A percentile compares a stretch with the other conserved stretches of the same genome.
Conservation (phyloP, 192 early-diverging fungal genomes). For the Podila epigama region DNA sequence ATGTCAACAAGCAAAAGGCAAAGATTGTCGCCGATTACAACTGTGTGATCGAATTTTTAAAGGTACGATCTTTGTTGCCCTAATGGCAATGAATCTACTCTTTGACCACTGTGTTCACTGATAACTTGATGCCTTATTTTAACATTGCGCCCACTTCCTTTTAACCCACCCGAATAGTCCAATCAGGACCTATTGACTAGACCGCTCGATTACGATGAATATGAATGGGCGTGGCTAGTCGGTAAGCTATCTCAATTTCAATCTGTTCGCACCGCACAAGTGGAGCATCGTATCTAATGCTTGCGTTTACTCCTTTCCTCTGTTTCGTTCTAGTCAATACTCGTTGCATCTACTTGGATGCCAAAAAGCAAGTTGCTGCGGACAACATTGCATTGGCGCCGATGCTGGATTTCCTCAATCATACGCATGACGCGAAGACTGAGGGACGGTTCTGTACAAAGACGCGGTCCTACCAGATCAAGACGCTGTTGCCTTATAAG, state of each 20-base stretch:
- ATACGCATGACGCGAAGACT: constrained; percentile 65
- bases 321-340: constrained; percentile 55
- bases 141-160: no score
- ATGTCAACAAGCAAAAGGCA: constrained; percentile 52
- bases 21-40: constrained; percentile 59
- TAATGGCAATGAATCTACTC: not conserved
- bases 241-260: constrained; percentile 39
- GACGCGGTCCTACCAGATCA: constrained; percentile 70
- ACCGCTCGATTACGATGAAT: constrained; percentile 50
- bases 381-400: constrained; percentile 78
- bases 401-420: constrained; percentile 80
- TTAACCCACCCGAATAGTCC: not conserved
- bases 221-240: constrained; percentile 69
- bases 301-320: not conserved
- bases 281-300: not conserved
- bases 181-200: constrained; percentile 15
- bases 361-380: constrained; percentile 34
- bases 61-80: not conserved
- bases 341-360: constrained; percentile 61
- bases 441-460: constrained; percentile 57
- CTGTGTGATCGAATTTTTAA: constrained; percentile 8
- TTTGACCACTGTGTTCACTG: not conserved
- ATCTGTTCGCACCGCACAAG: not conserved
- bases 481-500: constrained; percentile 61
- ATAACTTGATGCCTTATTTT: not conserved